Percentiles rank a stretch among this genome's conserved stretches.
Conservation (phyloP, 139 green algal genomes). For the Chlamydomonas schloesseri region DNA sequence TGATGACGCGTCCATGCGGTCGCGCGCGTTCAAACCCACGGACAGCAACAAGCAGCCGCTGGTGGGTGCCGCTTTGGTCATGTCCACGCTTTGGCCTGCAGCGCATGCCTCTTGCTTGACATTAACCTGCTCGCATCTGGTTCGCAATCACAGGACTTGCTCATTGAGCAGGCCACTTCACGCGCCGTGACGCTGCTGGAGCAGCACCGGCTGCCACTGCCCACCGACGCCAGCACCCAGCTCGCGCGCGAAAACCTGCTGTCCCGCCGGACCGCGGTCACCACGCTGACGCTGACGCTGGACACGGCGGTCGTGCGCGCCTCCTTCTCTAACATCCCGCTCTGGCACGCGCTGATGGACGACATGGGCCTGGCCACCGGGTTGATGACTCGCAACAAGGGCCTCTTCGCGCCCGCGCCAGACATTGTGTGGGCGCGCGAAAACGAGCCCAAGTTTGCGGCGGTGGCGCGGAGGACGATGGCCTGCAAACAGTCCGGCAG, state of each 20-base stretch:
- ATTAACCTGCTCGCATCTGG: too few species aligned
- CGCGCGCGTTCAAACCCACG: background rate
- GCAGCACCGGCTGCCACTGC: constrained; percentile 43
- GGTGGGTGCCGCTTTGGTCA: background rate
- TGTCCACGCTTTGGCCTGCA: too few species aligned
- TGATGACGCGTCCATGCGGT: background rate
- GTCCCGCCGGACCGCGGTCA: constrained; percentile 32
- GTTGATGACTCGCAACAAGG: constrained; percentile 10
- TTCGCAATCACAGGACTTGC: constrained; percentile 58
- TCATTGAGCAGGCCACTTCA: constrained; percentile 49
- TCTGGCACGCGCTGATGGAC: constrained; percentile 67
- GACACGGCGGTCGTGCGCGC: constrained; percentile 63
- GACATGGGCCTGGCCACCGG: constrained; percentile 29
- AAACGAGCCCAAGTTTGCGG: too few species aligned
- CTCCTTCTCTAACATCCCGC: constrained; percentile 79
- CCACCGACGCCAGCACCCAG: background rate
- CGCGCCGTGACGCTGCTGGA: constrained; percentile 49
- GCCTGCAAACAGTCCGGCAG: too few species aligned
- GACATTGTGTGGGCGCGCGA: background rate
- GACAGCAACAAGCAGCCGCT: background rate
- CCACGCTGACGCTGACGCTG: constrained; percentile 57
- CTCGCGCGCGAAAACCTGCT: constrained; percentile 13
- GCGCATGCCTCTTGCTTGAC: too few species aligned
- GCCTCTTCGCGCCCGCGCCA: constrained; percentile 19
- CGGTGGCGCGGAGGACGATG: too few species aligned